These are phyloP conservation scores for Ploettnerulaceae sp. DNA, from an alignment of 2,329 filamentous ascomycete genomes.

Conservation along the genomic window DNA sequence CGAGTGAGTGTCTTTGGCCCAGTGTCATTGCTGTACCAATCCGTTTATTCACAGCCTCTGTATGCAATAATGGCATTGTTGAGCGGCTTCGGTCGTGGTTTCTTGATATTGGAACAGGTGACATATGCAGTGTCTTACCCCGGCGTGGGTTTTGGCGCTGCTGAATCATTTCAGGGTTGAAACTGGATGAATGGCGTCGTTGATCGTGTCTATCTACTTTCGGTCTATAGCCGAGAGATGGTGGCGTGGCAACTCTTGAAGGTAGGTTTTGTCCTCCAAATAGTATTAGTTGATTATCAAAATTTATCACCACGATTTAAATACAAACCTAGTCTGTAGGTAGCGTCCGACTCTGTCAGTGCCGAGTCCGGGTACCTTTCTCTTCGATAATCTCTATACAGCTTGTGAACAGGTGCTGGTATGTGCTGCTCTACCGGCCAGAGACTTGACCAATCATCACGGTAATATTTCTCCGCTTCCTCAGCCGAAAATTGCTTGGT, in stretches of 20 bases:
- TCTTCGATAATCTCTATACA: slow-evolving; percentile 8
- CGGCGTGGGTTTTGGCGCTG: too few species aligned
- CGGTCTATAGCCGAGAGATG: slow-evolving; percentile 1
- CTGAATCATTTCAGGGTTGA: neutral
- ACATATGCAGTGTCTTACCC: neutral
- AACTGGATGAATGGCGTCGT: slow-evolving; percentile 1
- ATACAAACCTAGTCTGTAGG: slow-evolving; percentile 1
- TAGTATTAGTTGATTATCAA: too few species aligned
- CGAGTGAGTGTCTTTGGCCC: neutral
- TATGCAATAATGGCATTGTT: slow-evolving; percentile 5
- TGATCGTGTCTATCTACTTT: slow-evolving; percentile 1
- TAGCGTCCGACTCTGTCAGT: slow-evolving; percentile 12
- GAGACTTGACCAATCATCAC: slow-evolving; percentile 19
- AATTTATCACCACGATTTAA: too few species aligned
- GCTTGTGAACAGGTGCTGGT: neutral
- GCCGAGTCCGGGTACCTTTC: slow-evolving; percentile 11
- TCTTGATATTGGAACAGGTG: neutral
- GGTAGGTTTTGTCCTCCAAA: neutral
- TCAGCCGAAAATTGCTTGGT: slow-evolving; percentile 6
- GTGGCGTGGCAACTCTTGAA: slow-evolving; percentile 18
- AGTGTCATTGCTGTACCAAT: slow-evolving; percentile 6
- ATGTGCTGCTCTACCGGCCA: too few species aligned
- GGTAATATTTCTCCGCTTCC: slow-evolving; percentile 21
- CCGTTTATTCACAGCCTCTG: neutral
- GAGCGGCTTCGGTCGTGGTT: slow-evolving; percentile 3